Evolutionary conservation across 345 rosid species (phyloP).

Genomic region (Arabidopsis suecica): DNA sequence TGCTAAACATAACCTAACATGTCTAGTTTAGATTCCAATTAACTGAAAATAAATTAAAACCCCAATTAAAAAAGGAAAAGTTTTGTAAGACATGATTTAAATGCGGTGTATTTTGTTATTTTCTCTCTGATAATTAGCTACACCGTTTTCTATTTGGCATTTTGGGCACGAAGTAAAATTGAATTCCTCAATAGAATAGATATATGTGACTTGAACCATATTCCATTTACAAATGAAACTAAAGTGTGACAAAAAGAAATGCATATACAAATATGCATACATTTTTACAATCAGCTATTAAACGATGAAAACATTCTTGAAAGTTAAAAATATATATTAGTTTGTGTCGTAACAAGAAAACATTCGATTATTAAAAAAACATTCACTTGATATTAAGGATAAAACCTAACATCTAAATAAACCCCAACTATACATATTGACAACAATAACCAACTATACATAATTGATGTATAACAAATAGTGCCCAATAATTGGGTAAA

Average conservation of each 20-base stretch:
- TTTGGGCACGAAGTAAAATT: neutral
- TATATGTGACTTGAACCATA: neutral
- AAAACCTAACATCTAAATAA: constrained; percentile 24
- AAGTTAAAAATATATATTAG: neutral
- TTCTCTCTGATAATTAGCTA: neutral
- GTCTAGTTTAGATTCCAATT: neutral
- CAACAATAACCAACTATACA: constrained; percentile 34
- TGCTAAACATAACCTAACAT: neutral
- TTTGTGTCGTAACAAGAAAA: neutral
- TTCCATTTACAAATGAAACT: neutral
- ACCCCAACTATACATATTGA: constrained; percentile 40
- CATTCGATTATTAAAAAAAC: neutral
- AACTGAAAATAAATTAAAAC: neutral
- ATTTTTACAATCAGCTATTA: neutral
- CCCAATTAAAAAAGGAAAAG: neutral
- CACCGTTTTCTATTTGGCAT: constrained; percentile 19
- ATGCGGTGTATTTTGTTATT: neutral
- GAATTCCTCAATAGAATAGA: neutral
- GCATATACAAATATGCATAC: constrained; percentile 8
- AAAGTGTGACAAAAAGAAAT: neutral
- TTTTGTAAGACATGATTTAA: neutral
- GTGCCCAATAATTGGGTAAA: constrained; percentile 41
- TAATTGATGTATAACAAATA: constrained; percentile 36
- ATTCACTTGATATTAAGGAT: constrained; percentile 18
- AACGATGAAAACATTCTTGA: neutral